Conservation (phyloP, 2,329 filamentous ascomycete species). For the Penicillium sp. region DNA sequence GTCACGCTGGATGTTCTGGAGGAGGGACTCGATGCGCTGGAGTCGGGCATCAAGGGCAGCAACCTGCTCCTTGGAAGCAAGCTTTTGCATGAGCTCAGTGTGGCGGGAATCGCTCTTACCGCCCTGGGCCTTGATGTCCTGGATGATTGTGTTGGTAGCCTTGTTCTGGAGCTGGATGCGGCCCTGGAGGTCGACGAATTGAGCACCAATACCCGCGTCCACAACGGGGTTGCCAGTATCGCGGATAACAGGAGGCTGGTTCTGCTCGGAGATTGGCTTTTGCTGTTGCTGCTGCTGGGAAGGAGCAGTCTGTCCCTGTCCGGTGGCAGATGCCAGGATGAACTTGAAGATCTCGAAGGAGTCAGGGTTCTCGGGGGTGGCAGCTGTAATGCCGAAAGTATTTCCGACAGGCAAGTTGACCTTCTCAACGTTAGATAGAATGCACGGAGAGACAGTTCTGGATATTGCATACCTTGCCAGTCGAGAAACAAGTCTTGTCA, state of each 20-base stretch:
- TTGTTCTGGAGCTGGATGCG: conserved; percentile 70
- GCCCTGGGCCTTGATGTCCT: conserved; percentile 61
- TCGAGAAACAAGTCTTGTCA: conserved; percentile 81
- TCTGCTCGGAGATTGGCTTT: conserved; percentile 33
- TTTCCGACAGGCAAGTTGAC: conserved; percentile 80
- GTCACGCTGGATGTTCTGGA: conserved; percentile 59
- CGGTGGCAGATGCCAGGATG: conserved; percentile 66
- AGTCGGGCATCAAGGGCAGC: conserved; percentile 54
- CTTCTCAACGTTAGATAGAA: conserved; percentile 43
- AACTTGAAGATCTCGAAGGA: conserved; percentile 94
- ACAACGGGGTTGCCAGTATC: conserved; percentile 51
- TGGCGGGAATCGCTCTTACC: conserved; percentile 58
- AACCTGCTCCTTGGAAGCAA: conserved; percentile 47
- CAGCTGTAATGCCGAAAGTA: conserved; percentile 83
- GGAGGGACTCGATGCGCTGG: conserved; percentile 59
- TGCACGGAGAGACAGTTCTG: background rate
- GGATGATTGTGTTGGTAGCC: conserved; percentile 62
- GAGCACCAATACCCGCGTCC: conserved; percentile 50
- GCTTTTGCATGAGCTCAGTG: conserved; percentile 56
- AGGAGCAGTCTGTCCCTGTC: conserved; percentile 27
- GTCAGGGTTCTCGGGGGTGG: conserved; percentile 88
- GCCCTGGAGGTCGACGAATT: conserved; percentile 85
- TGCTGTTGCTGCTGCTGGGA: conserved; percentile 23
- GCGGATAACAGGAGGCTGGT: conserved; percentile 30
- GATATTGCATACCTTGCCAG: conserved; percentile 59